Base-by-base conservation (phyloP, 257 asterid genomes). In the Solanum dulcamara region DNA sequence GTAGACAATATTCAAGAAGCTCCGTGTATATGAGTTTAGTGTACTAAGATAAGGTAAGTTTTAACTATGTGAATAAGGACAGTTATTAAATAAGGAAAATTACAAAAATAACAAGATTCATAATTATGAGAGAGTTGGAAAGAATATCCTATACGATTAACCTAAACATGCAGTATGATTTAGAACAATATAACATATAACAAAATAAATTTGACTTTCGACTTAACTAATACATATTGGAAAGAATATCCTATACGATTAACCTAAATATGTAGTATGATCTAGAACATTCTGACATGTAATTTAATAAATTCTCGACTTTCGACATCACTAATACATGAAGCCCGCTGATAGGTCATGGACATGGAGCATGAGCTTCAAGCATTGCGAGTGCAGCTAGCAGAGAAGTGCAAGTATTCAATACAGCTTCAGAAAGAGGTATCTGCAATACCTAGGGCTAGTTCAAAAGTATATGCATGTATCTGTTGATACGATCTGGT, bases 341-440 rank as follows among this genome's bases (percentile, higher is more conserved):
- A 28, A 7, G 5, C 38, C 42, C 1, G 3, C 18, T 77, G 18
- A 48, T 93, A 96, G 99, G 98, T 96, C 81, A 93, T 94, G 98
- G 97, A 96, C 92, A 96, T 96, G 98, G 98, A 96, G 88, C 98
- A 92, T 68, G 99, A 96, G 87, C 98, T 96, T 88, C 94, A 86
- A 85, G 99, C 99, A 89, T 90, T 96, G 81, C 92, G 99, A 91
- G 86, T 86, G 88, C 98, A 96, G 89, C 93, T 96, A 8, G 88
- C 83, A 44, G 91, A 91, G 80, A 91, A 91, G 87, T 68, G 90
- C 10, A 88, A 87, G 89, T 87, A 81, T 80, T 91, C 92, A 24
- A 81, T 90, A 59, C 88, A 83, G 88, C 92, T 91, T 64, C 91
- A 91, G 86, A 91, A 91, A 85, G 91, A 90, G 94, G 94, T 91